Conservation (phyloP, 495 filamentous ascomycete genomes). For the Neurospora sp. region DNA sequence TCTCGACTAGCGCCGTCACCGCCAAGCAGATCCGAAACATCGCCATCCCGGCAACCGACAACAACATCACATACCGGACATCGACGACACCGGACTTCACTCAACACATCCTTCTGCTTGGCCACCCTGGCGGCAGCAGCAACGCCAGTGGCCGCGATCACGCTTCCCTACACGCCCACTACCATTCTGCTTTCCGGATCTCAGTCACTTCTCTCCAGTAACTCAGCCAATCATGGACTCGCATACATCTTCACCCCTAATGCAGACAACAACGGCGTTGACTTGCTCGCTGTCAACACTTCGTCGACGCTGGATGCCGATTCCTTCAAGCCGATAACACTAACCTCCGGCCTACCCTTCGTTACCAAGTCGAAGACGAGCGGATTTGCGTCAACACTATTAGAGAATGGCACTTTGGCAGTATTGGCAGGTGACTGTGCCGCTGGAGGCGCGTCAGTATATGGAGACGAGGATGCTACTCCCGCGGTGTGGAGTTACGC, state of each 20-base stretch:
- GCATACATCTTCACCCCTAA: constrained; percentile 52
- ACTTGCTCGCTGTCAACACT: constrained; percentile 55
- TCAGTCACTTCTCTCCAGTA: constrained; percentile 27
- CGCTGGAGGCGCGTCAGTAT: constrained; percentile 15
- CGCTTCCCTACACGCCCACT: constrained; percentile 68
- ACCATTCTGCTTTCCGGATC: constrained; percentile 48
- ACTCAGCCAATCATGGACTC: constrained; percentile 13
- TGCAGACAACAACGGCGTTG: constrained; percentile 27
- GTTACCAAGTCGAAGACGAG: constrained; percentile 28
- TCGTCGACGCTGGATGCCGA: constrained; percentile 43
- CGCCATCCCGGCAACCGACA: neutral
- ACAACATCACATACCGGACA: constrained; percentile 1
- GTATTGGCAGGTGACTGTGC: constrained; percentile 63
- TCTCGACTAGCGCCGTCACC: neutral
- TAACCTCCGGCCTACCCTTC: constrained; percentile 61
- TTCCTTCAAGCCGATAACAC: constrained; percentile 42
- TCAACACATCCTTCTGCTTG: neutral
- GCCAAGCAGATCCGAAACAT: neutral
- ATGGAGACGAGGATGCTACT: neutral
- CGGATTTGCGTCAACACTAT: constrained; percentile 55
- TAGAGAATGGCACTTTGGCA: constrained; percentile 54
- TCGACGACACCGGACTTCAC: neutral
- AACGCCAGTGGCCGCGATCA: constrained; percentile 16
- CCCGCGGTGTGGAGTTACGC: constrained; percentile 31
- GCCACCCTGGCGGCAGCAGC: neutral